A percentile compares a stretch with the other conserved stretches of the same genome.
Conservation (phyloP, 1,284 basidiomycete genomes). For the Coriolopsis trogii region DNA sequence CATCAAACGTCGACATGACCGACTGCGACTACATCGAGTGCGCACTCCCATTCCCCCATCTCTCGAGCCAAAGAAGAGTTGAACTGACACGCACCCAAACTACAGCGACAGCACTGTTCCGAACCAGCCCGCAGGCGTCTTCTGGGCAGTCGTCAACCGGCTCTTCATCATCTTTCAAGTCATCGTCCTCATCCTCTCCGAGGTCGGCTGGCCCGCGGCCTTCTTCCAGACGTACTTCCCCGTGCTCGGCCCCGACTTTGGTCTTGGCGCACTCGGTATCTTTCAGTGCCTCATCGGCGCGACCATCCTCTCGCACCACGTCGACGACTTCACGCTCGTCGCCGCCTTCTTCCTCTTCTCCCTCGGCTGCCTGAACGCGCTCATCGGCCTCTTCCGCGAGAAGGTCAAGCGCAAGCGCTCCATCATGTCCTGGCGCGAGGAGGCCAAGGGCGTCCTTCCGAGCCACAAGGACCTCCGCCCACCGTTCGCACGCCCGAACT, state of each 20-base stretch:
- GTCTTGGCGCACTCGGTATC: slow-evolving; percentile 80
- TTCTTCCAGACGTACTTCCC: slow-evolving; percentile 85
- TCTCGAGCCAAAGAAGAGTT: not conserved
- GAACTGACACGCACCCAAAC: slow-evolving; percentile 2
- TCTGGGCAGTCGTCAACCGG: slow-evolving; percentile 85
- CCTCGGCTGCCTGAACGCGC: slow-evolving; percentile 81
- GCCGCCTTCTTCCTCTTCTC: slow-evolving; percentile 87
- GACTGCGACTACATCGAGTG: slow-evolving; percentile 79
- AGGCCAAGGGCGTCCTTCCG: slow-evolving; percentile 58
- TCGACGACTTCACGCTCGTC: slow-evolving; percentile 80
- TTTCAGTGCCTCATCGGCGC: slow-evolving; percentile 85
- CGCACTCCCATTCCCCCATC: slow-evolving; percentile 29
- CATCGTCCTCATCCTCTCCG: slow-evolving; percentile 69
- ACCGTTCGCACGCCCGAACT: slow-evolving; percentile 12
- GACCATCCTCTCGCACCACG: slow-evolving; percentile 80
- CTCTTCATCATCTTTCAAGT: slow-evolving; percentile 81
- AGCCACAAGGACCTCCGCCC: slow-evolving; percentile 45
- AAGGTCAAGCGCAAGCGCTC: slow-evolving; percentile 63
- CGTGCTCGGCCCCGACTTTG: slow-evolving; percentile 82
- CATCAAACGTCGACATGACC: slow-evolving; percentile 33
- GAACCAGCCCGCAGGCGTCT: slow-evolving; percentile 83
- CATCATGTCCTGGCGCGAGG: slow-evolving; percentile 61
- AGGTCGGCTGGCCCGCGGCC: slow-evolving; percentile 66
- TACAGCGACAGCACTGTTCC: slow-evolving; percentile 80
- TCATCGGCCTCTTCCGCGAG: slow-evolving; percentile 75